Conservation (phyloP, 805 yeast genomes). For the Saccharomycopsis sp. region DNA sequence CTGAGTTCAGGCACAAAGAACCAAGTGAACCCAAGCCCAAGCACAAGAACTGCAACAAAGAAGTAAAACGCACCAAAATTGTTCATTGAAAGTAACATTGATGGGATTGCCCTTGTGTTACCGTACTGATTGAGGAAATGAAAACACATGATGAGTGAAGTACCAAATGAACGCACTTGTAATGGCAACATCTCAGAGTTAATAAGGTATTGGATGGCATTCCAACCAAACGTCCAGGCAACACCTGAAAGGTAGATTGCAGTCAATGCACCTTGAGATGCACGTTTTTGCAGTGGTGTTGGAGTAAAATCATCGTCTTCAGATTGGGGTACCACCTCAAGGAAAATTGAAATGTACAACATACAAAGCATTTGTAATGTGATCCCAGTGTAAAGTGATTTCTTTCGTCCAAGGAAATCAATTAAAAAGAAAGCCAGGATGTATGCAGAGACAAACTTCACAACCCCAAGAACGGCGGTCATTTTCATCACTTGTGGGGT, state of each 20-base stretch:
- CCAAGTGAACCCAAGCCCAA: slow-evolving; percentile 38
- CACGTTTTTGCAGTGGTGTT: slow-evolving; percentile 26
- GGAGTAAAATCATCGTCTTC: slow-evolving; percentile 25
- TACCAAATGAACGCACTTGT: slow-evolving; percentile 38
- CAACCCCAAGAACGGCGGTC: slow-evolving; percentile 45
- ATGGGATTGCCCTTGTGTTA: slow-evolving; percentile 44
- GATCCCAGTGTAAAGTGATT: slow-evolving; percentile 39
- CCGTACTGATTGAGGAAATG: slow-evolving; percentile 50
- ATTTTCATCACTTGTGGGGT: slow-evolving; percentile 33
- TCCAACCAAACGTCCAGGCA: slow-evolving; percentile 54
- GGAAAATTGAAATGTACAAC: slow-evolving; percentile 37
- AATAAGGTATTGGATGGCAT: slow-evolving; percentile 42
- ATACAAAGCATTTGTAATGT: slow-evolving; percentile 32
- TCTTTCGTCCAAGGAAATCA: slow-evolving; percentile 43
- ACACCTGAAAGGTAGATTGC: slow-evolving; percentile 39
- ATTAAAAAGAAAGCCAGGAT: slow-evolving; percentile 38
- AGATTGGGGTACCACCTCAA: slow-evolving; percentile 35
- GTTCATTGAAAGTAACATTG: slow-evolving; percentile 36
- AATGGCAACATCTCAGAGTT: slow-evolving; percentile 48
- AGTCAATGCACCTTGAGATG: slow-evolving; percentile 40
- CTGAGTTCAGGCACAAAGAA: slow-evolving; percentile 40
- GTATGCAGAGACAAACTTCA: slow-evolving; percentile 40
- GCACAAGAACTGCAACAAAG: slow-evolving; percentile 32
- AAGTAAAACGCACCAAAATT: slow-evolving; percentile 43
- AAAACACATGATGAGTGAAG: slow-evolving; percentile 41